Conservation (phyloP, 495 filamentous ascomycete species). For the Clavariopsis aquatica region DNA sequence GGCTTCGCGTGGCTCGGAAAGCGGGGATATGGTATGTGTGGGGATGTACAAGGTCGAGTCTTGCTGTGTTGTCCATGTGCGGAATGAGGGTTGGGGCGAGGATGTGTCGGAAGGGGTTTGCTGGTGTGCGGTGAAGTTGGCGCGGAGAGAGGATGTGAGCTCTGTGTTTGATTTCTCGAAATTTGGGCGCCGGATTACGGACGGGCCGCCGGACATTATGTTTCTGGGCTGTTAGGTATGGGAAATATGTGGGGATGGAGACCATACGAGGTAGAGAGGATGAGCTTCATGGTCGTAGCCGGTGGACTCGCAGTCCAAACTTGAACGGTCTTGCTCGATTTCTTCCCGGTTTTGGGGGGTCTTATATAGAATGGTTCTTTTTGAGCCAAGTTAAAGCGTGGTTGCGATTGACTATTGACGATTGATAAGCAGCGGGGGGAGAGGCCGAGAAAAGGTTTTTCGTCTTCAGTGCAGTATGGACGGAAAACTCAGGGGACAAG, state of each 20-base stretch:
- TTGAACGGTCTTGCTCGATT: background rate
- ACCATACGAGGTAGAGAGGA: slow-evolving; percentile 82
- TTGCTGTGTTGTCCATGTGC: slow-evolving; percentile 65
- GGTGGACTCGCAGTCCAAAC: background rate
- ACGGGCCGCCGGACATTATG: slow-evolving; percentile 76
- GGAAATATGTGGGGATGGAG: slow-evolving; percentile 12
- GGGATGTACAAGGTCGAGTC: slow-evolving; percentile 71
- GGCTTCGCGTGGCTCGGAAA: slow-evolving; percentile 73
- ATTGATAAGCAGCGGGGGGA: slow-evolving; percentile 1
- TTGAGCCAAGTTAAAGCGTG: background rate
- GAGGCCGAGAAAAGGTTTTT: background rate
- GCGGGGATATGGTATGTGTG: slow-evolving; percentile 66
- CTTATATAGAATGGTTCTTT: background rate
- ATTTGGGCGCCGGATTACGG: slow-evolving; percentile 74
- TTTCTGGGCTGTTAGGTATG: slow-evolving; percentile 59
- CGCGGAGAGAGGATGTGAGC: slow-evolving; percentile 78
- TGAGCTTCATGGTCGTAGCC: slow-evolving; percentile 61
- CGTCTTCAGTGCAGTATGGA: background rate
- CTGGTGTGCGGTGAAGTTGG: slow-evolving; percentile 65
- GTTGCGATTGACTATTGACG: background rate
- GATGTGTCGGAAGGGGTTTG: slow-evolving; percentile 39
- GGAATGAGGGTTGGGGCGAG: slow-evolving; percentile 45
- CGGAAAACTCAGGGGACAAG: too few species aligned
- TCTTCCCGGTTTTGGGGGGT: too few species aligned
- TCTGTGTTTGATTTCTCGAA: slow-evolving; percentile 83